A percentile compares a stretch with the other conserved stretches of the same genome.
phyloP scores from a whole-genome alignment of 768 basidiomycete genomes.

The Vararia minispora region DNA sequence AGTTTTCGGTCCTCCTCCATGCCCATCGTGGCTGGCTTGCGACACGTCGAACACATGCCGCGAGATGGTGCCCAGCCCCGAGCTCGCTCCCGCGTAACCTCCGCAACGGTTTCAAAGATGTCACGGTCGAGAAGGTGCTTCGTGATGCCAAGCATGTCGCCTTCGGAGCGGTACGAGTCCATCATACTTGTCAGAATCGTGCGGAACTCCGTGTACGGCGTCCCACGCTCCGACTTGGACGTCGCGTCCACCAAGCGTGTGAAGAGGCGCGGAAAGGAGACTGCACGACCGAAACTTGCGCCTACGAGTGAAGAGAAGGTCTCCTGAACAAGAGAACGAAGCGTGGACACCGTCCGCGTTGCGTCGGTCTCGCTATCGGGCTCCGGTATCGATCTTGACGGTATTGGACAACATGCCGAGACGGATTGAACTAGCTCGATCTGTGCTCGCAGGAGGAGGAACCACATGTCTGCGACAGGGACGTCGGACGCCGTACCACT shows the following conservation, averaged over 20 bases:
- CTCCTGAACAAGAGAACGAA: slow-evolving; percentile 71
- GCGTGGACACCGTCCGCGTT: slow-evolving; percentile 29
- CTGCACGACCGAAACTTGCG: slow-evolving; percentile 62
- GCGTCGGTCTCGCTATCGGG: slow-evolving; percentile 12
- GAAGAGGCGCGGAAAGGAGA: slow-evolving; percentile 90
- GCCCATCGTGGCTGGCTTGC: no score
- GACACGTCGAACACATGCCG: slow-evolving; percentile 43
- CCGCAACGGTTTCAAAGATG: slow-evolving; percentile 61
- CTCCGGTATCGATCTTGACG: slow-evolving; percentile 6
- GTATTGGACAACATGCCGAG: slow-evolving; percentile 29
- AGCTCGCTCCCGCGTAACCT: slow-evolving; percentile 42
- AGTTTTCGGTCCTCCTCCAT: no score
- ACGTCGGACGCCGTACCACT: slow-evolving; percentile 21
- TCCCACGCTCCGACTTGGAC: slow-evolving; percentile 39
- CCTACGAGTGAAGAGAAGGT: slow-evolving; percentile 80
- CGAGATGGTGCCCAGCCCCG: slow-evolving; percentile 50
- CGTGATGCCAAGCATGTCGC: slow-evolving; percentile 79
- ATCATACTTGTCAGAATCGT: slow-evolving; percentile 91
- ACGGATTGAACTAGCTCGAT: slow-evolving; percentile 69
- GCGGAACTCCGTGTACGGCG: slow-evolving; percentile 84
- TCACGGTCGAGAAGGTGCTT: slow-evolving; percentile 75
- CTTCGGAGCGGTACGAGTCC: slow-evolving; percentile 87
- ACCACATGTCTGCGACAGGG: slow-evolving; percentile 81
- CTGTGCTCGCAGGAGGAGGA: slow-evolving; percentile 71
- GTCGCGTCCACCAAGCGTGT: slow-evolving; percentile 79